These are phyloP conservation scores for Royoungia palumana DNA, from an alignment of 768 basidiomycete genomes.

Conservation along the genomic window DNA sequence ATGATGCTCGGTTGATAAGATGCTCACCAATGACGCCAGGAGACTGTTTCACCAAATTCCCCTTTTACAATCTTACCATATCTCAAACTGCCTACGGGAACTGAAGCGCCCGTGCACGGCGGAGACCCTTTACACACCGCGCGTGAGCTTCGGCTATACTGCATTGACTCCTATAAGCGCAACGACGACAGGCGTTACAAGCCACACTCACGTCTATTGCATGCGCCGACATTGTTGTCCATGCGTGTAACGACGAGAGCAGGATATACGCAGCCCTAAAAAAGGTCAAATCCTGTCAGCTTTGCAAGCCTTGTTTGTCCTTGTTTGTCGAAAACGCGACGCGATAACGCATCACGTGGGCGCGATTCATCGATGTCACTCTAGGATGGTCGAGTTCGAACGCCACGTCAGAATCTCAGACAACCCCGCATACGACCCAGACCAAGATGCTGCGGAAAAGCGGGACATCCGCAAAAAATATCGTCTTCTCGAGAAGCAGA, in stretches of 20 bases:
- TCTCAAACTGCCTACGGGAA: conserved; percentile 58
- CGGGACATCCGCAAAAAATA: conserved; percentile 72
- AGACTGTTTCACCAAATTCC: conserved; percentile 58
- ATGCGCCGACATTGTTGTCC: conserved; percentile 16
- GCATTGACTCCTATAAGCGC: conserved; percentile 11
- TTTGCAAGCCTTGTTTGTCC: conserved; percentile 14
- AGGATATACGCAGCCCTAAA: neutral
- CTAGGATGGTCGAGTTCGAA: conserved; percentile 19
- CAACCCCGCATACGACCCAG: conserved; percentile 68
- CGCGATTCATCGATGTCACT: conserved; percentile 2
- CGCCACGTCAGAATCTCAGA: neutral
- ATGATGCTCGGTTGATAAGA: conserved; percentile 5
- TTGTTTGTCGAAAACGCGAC: conserved; percentile 24
- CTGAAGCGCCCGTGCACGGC: conserved; percentile 53
- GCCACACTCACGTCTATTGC: conserved; percentile 31
- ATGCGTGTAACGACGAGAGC: neutral
- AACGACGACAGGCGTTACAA: neutral
- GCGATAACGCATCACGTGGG: conserved; percentile 20
- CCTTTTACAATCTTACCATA: conserved; percentile 52
- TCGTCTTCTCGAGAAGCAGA: conserved; percentile 57
- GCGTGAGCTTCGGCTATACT: conserved; percentile 72
- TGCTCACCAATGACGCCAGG: conserved; percentile 75
- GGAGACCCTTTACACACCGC: conserved; percentile 65
- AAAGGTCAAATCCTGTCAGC: neutral
- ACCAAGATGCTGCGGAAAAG: conserved; percentile 80